phyloP scores from a whole-genome alignment of 2,329 filamentous ascomycete species.

The Grosmannia serpens region DNA sequence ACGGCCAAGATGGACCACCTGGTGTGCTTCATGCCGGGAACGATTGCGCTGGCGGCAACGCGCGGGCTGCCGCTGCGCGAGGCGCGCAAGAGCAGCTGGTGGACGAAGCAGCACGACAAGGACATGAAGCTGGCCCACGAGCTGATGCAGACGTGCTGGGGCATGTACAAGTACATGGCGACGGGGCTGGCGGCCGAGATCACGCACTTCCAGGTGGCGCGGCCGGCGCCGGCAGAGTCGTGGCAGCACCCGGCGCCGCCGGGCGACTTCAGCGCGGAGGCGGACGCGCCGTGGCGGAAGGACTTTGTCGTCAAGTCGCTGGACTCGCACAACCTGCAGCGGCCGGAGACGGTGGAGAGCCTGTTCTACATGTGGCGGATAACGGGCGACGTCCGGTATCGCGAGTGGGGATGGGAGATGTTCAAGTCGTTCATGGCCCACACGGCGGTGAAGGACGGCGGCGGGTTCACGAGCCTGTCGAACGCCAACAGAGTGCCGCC shows the following conservation, averaged over 20 bases:
- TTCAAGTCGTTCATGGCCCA: conserved; percentile 85
- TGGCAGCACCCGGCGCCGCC: conserved; percentile 32
- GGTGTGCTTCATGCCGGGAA: conserved; percentile 94
- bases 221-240: conserved; percentile 53
- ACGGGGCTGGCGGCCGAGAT: conserved; percentile 95
- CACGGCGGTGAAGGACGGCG: conserved; percentile 64
- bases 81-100: conserved; percentile 59
- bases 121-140: conserved; percentile 82
- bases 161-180: conserved; percentile 83
- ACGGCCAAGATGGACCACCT: conserved; percentile 96
- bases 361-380: conserved; percentile 99
- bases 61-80: conserved; percentile 64
- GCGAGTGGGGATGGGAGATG: conserved; percentile 98
- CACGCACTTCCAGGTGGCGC: conserved; percentile 70
- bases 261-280: conserved; percentile 38
- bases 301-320: conserved; percentile 71
- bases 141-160: conserved; percentile 95
- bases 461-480: conserved; percentile 71
- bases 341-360: conserved; percentile 92
- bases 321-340: conserved; percentile 88
- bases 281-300: conserved; percentile 55
- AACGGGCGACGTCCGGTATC: conserved; percentile 77
- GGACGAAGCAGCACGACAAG: conserved; percentile 70
- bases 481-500: conserved; percentile 66
- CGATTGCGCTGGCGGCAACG: conserved; percentile 81